phyloP scores from a whole-genome alignment of 2,329 filamentous ascomycete species.

The Fusarium nurragi region DNA sequence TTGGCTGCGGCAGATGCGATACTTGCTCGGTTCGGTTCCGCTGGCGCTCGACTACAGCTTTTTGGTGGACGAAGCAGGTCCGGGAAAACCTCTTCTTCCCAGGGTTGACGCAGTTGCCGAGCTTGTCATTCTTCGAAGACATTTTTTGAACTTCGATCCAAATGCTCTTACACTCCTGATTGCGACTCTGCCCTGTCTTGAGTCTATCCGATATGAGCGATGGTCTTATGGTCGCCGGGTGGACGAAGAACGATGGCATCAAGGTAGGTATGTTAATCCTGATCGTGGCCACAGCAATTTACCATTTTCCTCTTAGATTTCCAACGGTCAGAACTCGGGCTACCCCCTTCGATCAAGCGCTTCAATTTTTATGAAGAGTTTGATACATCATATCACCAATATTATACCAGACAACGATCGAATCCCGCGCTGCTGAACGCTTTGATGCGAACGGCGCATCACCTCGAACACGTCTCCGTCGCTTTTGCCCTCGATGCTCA shows the following conservation, averaged over 20 bases:
- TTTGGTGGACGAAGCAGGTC: accelerated
- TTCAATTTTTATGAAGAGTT: neutral
- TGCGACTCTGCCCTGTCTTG: neutral
- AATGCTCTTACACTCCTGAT: neutral
- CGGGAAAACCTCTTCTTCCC: neutral
- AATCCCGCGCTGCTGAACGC: neutral
- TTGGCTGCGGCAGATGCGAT: too few species aligned
- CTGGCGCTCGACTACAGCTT: neutral
- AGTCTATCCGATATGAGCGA: slow-evolving; percentile 22
- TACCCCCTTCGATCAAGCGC: accelerated
- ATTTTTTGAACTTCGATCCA: slow-evolving; percentile 6
- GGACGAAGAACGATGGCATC: neutral
- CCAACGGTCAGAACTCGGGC: accelerated
- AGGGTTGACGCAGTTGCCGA: slow-evolving; percentile 1
- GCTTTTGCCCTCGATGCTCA: slow-evolving; percentile 10
- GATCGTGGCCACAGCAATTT: accelerated
- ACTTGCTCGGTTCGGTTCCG: too few species aligned
- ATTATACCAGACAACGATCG: neutral
- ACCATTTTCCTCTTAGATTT: accelerated
- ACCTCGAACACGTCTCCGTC: slow-evolving; percentile 16
- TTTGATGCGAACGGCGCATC: neutral
- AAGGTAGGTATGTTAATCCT: neutral
- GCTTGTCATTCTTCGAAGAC: slow-evolving; percentile 19
- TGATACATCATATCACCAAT: too few species aligned
- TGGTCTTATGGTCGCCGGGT: neutral